Evolutionary conservation across 1,284 basidiomycete species (phyloP).

Genomic region (Pseudozyma sp.): DNA sequence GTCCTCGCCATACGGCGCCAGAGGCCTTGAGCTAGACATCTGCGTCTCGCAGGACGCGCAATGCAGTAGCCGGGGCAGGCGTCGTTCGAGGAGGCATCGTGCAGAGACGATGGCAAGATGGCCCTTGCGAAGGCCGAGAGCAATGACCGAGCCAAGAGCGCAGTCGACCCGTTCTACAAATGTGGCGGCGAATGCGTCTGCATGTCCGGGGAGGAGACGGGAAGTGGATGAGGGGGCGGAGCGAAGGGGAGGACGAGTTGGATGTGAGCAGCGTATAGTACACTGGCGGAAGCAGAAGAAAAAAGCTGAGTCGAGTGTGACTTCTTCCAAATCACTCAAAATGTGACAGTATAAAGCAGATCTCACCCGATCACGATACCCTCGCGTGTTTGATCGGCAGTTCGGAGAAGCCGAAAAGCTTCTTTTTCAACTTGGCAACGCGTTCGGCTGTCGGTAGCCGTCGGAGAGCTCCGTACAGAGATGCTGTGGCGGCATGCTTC

Average conservation of each 20-base stretch:
- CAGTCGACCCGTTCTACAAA: no score
- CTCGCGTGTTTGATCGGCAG: neutral
- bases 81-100: conserved; percentile 37
- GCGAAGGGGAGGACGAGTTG: neutral
- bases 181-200: no score
- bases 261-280: neutral
- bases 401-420: no score
- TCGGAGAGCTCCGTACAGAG: neutral
- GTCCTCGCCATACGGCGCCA: conserved; percentile 15
- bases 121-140: conserved; percentile 43
- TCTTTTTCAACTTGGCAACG: neutral
- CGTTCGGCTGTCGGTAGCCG: neutral
- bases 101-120: conserved; percentile 44
- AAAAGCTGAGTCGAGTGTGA: neutral
- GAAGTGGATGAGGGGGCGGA: neutral
- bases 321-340: neutral
- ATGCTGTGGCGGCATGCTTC: neutral
- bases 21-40: neutral
- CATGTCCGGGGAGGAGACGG: neutral
- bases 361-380: neutral
- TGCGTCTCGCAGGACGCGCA: neutral
- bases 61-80: neutral
- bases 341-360: no score
- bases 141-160: neutral
- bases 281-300: neutral